Percentiles rank a stretch among this genome's conserved stretches.
phyloP scores from a whole-genome alignment of 1,284 basidiomycete species.

The Cryptococcus maquisensis region DNA sequence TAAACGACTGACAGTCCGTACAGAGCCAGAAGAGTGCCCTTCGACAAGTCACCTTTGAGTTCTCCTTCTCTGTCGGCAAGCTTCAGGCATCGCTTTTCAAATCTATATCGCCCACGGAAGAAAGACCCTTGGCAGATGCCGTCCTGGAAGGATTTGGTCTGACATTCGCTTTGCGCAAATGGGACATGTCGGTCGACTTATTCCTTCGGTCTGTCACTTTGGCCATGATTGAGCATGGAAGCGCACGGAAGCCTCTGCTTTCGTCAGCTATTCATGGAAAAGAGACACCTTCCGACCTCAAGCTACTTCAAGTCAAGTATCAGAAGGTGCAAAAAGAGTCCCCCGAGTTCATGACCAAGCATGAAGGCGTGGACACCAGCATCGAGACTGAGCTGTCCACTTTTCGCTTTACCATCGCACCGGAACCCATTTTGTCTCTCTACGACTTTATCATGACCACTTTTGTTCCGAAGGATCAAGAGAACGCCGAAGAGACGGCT shows the following conservation, averaged over 20 bases:
- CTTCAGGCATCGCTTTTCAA: constrained; percentile 81
- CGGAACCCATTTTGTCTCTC: constrained; percentile 83
- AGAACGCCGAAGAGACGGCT: constrained; percentile 13
- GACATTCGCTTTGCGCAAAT: constrained; percentile 68
- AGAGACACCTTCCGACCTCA: constrained; percentile 48
- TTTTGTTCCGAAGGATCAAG: constrained; percentile 62
- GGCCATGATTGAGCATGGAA: constrained; percentile 60
- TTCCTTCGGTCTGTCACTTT: constrained; percentile 64
- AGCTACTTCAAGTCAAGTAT: constrained; percentile 83
- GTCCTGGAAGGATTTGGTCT: constrained; percentile 76
- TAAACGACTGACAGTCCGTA: neutral
- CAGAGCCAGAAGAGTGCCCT: constrained; percentile 51
- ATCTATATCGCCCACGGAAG: constrained; percentile 38
- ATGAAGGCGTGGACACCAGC: constrained; percentile 84
- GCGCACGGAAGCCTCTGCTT: constrained; percentile 64
- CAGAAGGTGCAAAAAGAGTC: constrained; percentile 74
- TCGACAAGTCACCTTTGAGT: constrained; percentile 80
- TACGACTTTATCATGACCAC: constrained; percentile 99
- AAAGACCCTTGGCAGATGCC: constrained; percentile 65
- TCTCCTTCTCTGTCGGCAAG: constrained; percentile 83
- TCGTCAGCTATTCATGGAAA: constrained; percentile 62
- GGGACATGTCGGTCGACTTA: constrained; percentile 83
- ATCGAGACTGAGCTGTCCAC: constrained; percentile 89
- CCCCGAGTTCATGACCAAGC: constrained; percentile 76
- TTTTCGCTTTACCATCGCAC: constrained; percentile 82